Evolutionary conservation across 1,284 basidiomycete species (phyloP), one percentile per base, ranked within the genome.

Genomic region (Boletellus deceptivus): DNA sequence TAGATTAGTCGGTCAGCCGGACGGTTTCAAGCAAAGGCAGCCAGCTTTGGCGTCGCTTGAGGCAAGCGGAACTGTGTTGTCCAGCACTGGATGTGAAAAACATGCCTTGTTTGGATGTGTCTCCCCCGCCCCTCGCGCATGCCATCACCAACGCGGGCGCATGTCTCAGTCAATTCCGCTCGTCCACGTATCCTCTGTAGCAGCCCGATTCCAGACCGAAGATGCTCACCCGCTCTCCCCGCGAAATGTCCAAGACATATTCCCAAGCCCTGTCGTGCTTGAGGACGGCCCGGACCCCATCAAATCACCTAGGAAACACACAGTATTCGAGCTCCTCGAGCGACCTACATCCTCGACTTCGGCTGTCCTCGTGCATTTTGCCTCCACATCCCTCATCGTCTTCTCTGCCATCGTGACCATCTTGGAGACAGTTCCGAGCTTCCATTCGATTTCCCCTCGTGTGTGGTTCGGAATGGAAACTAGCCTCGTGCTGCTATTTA

Each of bases 401-500:
- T 60, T 80, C 55, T 91, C 89, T 20, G 91, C 90, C 0, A 60
- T 92, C 33, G 80, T 95, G 29, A 95, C 92, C 0, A 79, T 91
- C 2, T 71, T 93, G 18, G 92, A 93, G 62, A 95, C 91, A 0
- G 82, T 95, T 7, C 91, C 90, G 0, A 79, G 84, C 0, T 89
- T 93, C 59, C 88, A 91, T 64, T 78, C 79, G 3, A 81, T 83
- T 6, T 77, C 82, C 4, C 80, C 77, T n/a, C 74, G 81, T 35
- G 72, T 86, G 11, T 90, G 91, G 81, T 94, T 94, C 58, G 91
- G 91, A 0, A 66, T 91, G 25, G 89, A 90, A 64, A 88, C 86
- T 22, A 80, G 75, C 46, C 65, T 93, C 16, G 91, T 93, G 13
- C 81, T 86, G 22, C 69, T 93, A 4, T 93, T 93, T 66, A 93